A percentile compares a stretch with the other conserved stretches of the same genome.
phyloP scores from a whole-genome alignment of 106 monocot genomes.

The Dioscorea alata region DNA sequence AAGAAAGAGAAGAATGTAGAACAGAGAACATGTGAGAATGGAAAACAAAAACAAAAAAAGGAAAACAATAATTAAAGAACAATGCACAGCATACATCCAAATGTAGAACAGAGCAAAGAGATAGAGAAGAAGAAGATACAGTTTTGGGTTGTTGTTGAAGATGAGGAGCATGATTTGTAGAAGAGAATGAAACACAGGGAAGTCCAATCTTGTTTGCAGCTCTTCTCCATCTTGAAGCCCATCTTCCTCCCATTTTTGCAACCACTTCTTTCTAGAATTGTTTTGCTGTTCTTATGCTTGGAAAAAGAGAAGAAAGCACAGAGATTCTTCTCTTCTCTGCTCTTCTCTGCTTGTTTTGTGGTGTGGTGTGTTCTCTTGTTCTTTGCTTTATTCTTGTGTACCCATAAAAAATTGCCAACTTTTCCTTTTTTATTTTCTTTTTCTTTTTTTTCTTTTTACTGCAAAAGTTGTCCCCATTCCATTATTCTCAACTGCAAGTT shows the following conservation, averaged over 20 bases:
- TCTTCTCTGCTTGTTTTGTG: not conserved
- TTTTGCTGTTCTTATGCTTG: not conserved
- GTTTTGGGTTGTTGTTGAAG: too few species aligned
- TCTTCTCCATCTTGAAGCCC: conserved; percentile 40
- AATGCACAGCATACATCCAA: not conserved
- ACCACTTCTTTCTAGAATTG: not conserved
- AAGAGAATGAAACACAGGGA: conserved; percentile 30
- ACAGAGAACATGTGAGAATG: not conserved
- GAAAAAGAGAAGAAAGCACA: not conserved
- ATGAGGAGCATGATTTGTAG: too few species aligned
- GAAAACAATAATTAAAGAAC: conserved; percentile 19
- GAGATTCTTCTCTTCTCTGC: not conserved
- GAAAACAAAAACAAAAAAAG: conserved; percentile 2
- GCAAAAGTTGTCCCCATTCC: not conserved
- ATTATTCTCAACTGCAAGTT: not conserved
- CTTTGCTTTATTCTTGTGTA: not conserved
- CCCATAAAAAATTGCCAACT: not conserved
- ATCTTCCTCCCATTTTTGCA: conserved; percentile 4
- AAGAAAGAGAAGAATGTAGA: not conserved
- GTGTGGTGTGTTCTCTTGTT: not conserved
- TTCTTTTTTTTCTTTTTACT: not conserved
- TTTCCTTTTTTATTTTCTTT: not conserved
- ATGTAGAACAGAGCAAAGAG: not conserved
- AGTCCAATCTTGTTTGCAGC: conserved; percentile 40
- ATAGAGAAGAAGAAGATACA: conserved; percentile 16